Evolutionary conservation across 192 early-diverging fungal species (phyloP).

Genomic region (Rhizophagus clarus): DNA sequence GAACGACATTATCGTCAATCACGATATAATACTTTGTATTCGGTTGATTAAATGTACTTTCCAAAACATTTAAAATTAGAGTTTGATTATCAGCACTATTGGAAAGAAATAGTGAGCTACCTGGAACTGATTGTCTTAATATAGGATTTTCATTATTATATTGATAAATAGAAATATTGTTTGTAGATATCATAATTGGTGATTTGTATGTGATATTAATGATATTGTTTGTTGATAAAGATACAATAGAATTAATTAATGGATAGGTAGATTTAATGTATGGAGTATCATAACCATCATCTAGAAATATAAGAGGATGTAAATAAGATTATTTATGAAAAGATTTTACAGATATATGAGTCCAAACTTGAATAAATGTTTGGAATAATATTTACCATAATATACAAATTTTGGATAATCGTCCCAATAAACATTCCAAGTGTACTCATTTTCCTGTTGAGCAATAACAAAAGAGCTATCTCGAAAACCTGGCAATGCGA

Average conservation of each 20-base stretch:
- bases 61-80: neutral
- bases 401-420: neutral
- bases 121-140: neutral
- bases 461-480: neutral
- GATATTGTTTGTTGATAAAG: neutral
- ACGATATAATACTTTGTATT: neutral
- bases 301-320: neutral
- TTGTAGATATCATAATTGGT: neutral
- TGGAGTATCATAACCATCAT: neutral
- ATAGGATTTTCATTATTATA: neutral
- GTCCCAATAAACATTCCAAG: neutral
- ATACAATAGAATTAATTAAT: neutral
- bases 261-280: neutral
- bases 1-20: neutral
- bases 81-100: neutral
- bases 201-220: neutral
- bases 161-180: neutral
- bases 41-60: constrained; percentile 19
- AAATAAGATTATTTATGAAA: no score
- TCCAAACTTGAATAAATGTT: neutral
- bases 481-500: neutral
- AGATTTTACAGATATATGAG: neutral
- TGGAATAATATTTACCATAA: neutral
- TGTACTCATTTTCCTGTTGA: neutral
- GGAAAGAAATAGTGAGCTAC: neutral